These are phyloP conservation scores for Ganoderma multipileum DNA, from an alignment of 1,284 basidiomycete species.

Conservation along the genomic window DNA sequence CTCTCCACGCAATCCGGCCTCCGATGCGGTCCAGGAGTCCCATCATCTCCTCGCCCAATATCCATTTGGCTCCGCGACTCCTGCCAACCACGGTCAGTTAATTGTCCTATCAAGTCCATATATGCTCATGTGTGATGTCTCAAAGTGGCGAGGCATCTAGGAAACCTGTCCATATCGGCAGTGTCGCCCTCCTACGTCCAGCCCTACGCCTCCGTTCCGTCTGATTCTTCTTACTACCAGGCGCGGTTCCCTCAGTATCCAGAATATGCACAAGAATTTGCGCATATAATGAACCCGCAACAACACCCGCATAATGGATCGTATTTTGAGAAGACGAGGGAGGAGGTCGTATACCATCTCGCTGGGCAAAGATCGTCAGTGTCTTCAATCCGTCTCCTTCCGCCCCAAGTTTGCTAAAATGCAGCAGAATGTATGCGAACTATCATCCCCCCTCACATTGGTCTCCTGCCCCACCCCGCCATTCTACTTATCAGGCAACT, in stretches of 20 bases:
- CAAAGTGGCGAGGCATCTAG: conserved; percentile 69
- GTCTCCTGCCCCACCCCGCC: conserved; percentile 43
- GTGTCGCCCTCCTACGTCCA: conserved; percentile 68
- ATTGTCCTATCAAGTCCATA: not conserved
- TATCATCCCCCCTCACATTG: conserved; percentile 38
- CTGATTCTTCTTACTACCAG: conserved; percentile 48
- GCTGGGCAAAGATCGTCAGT: conserved; percentile 50
- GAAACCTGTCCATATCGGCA: conserved; percentile 60
- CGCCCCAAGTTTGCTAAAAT: not conserved
- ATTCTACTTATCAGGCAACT: conserved; percentile 55
- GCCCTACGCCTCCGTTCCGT: conserved; percentile 56
- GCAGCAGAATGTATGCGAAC: conserved; percentile 30
- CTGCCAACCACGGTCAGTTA: conserved; percentile 67
- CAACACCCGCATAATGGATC: conserved; percentile 47
- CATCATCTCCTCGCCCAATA: conserved; percentile 69
- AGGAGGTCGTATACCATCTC: conserved; percentile 58
- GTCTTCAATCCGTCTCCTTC: conserved; percentile 1
- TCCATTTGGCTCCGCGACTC: conserved; percentile 73
- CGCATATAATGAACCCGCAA: conserved; percentile 53
- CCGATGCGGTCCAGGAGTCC: conserved; percentile 62
- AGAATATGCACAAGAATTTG: conserved; percentile 61
- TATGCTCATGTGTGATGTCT: conserved; percentile 21
- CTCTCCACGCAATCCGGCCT: conserved; percentile 24
- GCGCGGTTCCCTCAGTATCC: conserved; percentile 59
- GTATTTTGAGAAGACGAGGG: conserved; percentile 62